Conservation (phyloP, 2,329 filamentous ascomycete species). For the Trichoderma oligosporum region DNA sequence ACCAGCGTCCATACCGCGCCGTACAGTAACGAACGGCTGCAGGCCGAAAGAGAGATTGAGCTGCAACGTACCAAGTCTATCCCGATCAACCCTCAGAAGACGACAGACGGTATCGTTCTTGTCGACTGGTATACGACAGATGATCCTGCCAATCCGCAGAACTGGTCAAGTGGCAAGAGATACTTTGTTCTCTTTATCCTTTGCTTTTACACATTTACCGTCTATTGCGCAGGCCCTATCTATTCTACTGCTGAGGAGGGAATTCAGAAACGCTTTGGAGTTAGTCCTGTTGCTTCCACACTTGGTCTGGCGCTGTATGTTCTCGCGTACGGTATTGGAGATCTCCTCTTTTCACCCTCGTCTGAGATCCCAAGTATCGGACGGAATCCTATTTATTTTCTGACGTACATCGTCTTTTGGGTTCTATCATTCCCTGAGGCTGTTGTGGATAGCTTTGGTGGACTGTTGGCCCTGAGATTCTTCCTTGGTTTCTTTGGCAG, state of each 20-base stretch:
- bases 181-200: conserved; percentile 9
- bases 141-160: conserved; percentile 17
- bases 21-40: not conserved
- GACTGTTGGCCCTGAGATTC: conserved; percentile 60
- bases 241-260: not conserved
- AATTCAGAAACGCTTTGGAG: not conserved
- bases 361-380: conserved; percentile 11
- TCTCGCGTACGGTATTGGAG: conserved; percentile 3
- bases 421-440: not conserved
- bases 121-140: conserved; percentile 21
- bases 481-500: conserved; percentile 62
- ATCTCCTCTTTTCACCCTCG: not conserved
- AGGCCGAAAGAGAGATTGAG: not conserved
- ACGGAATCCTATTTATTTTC: not conserved
- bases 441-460: conserved; percentile 25
- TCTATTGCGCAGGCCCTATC: conserved; percentile 2
- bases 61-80: conserved; percentile 2
- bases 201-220: conserved; percentile 1
- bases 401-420: conserved; percentile 2
- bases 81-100: conserved; percentile 6
- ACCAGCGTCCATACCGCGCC: not conserved
- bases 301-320: not conserved
- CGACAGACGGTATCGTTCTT: conserved; percentile 12
- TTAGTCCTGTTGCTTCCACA: not conserved
- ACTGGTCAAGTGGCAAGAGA: conserved; percentile 10